Base-by-base conservation (phyloP, 2,329 filamentous ascomycete genomes). In the Microascus cirrosus region DNA sequence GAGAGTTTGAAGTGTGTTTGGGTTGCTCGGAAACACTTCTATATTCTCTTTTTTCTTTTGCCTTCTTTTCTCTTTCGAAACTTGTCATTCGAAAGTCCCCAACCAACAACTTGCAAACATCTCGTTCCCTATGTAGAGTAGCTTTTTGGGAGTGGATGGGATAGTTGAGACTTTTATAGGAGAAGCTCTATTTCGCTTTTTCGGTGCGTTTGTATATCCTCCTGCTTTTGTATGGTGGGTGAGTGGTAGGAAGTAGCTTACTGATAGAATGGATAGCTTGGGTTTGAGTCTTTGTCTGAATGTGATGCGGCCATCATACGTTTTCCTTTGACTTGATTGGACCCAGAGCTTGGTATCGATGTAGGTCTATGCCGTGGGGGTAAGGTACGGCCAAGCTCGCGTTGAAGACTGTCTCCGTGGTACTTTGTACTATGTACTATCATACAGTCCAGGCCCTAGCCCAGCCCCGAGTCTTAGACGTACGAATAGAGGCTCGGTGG, bases 61-160 rank as follows among this genome's bases (percentile, higher is more conserved):
- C 28, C 54, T 45, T 54, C 25, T 54, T 51, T 20, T 12, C 32
- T 25, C 39, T n/a, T 50, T 55, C 54, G 15, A 18, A n/a, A 7
- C 39, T 18, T 15, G 39, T 45, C 15, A n/a, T n/a, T 45, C 6
- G 39, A 12, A 18, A n/a, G 39, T 15, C n/a, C 15, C 12, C 36
- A 13, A 39, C 36, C 13, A n/a, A 45, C 39, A n/a, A n/a, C 15
- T 45, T 39, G 12, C 39, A n/a, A n/a, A n/a, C 6, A 18, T 15
- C n/a, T 45, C 15, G 35, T 55, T 32, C 25, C 42, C 42, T 55
- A 56, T 53, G 51, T 58, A 54, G 34, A 50, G 42, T 53, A 58
- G 13, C 36, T 15, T 51, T 45, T 32, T 52, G 28, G 28, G 28
- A 32, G 28, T 32, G 8, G 28, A 32, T 32, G 28, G 28, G 28